Evolutionary conservation across 1,284 basidiomycete species (phyloP).

Genomic region (Psilocybe mexicana): DNA sequence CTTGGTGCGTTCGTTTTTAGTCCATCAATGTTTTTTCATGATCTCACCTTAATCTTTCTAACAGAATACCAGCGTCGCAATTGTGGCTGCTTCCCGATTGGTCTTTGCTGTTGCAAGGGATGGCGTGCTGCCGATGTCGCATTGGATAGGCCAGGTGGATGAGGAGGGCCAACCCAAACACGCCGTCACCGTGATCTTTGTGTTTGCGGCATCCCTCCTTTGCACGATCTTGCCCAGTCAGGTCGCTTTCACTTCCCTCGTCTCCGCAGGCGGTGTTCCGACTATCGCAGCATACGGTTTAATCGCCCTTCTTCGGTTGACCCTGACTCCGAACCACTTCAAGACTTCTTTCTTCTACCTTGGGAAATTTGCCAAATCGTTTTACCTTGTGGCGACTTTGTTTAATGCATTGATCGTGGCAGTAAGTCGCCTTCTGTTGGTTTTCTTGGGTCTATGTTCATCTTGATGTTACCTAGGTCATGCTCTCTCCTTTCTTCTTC

Average conservation of each 20-base stretch:
- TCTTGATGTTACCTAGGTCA: slow-evolving; percentile 45
- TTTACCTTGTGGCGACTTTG: slow-evolving; percentile 64
- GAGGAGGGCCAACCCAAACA: slow-evolving; percentile 71
- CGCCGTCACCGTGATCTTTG: slow-evolving; percentile 79
- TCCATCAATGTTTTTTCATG: neutral
- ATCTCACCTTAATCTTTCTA: neutral
- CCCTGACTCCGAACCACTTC: slow-evolving; percentile 76
- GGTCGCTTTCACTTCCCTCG: slow-evolving; percentile 84
- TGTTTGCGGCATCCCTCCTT: slow-evolving; percentile 70
- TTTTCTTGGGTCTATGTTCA: slow-evolving; percentile 7
- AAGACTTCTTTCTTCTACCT: slow-evolving; percentile 69
- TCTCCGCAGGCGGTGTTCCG: slow-evolving; percentile 79
- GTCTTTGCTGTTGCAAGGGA: slow-evolving; percentile 88
- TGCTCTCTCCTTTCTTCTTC: slow-evolving; percentile 82
- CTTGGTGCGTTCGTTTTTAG: slow-evolving; percentile 49
- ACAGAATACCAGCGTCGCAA: slow-evolving; percentile 80
- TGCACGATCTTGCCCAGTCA: slow-evolving; percentile 85
- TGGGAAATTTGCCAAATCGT: slow-evolving; percentile 63
- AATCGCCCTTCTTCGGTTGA: slow-evolving; percentile 70
- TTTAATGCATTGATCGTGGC: slow-evolving; percentile 77
- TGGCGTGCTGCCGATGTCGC: slow-evolving; percentile 79
- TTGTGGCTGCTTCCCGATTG: slow-evolving; percentile 83
- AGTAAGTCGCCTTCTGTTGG: slow-evolving; percentile 41
- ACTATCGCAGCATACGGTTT: slow-evolving; percentile 83
- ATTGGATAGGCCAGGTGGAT: slow-evolving; percentile 78